These are phyloP conservation scores for Cardamine chenopodiifolia DNA, from an alignment of 345 rosid species.

Conservation along the genomic window DNA sequence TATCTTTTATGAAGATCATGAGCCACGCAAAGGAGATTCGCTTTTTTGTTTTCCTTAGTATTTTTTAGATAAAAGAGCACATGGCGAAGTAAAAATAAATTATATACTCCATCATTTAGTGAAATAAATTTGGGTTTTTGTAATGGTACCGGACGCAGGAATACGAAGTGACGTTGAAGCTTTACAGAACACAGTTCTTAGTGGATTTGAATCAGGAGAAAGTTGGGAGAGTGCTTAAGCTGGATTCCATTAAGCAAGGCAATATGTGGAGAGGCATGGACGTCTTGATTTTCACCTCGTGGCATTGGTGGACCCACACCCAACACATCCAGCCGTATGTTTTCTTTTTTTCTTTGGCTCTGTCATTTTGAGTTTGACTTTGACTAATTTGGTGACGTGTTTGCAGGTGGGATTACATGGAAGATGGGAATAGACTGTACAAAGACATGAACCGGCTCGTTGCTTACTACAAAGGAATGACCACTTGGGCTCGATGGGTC, in stretches of 20 bases:
- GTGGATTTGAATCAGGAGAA: conserved; percentile 60
- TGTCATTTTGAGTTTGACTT: conserved; percentile 1
- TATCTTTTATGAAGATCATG: conserved; percentile 25
- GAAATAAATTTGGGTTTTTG: not conserved
- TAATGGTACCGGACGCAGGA: conserved; percentile 49
- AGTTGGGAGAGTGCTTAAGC: conserved; percentile 63
- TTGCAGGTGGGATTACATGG: conserved; percentile 76
- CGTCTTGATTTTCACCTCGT: conserved; percentile 74
- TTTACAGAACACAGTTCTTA: conserved; percentile 64
- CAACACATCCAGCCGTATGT: conserved; percentile 73
- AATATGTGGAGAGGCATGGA: conserved; percentile 85
- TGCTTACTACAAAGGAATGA: conserved; percentile 81
- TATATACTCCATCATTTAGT: not conserved
- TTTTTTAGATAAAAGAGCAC: not conserved
- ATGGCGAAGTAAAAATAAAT: not conserved
- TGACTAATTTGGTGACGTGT: not conserved
- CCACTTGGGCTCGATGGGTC: conserved; percentile 97
- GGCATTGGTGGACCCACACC: conserved; percentile 98
- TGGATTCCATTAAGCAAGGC: conserved; percentile 70
- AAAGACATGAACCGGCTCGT: conserved; percentile 83
- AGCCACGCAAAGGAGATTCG: conserved; percentile 16
- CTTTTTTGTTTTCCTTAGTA: not conserved
- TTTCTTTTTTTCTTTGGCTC: not conserved
- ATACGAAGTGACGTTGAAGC: conserved; percentile 55
- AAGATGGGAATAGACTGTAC: conserved; percentile 59